These are phyloP conservation scores for Fusarium sp. DNA, from an alignment of 2,329 filamentous ascomycete genomes.

Conservation along the genomic window DNA sequence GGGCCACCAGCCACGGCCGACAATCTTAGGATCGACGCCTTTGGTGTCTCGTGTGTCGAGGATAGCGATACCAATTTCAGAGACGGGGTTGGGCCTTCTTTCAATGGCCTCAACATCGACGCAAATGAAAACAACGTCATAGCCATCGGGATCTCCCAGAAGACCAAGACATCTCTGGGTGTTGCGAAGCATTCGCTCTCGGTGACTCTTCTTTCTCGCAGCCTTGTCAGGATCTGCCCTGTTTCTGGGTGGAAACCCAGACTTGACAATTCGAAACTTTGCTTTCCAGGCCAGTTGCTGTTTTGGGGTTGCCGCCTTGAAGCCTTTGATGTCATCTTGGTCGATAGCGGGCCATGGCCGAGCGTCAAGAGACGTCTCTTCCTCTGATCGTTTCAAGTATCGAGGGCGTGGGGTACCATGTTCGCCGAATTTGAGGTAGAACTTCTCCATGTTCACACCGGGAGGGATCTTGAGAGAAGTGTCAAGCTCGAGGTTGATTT, in stretches of 20 bases:
- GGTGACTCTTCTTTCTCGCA: constrained; percentile 60
- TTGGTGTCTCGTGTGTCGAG: constrained; percentile 74
- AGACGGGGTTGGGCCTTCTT: constrained; percentile 70
- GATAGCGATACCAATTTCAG: constrained; percentile 86
- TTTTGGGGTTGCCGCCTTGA: constrained; percentile 39
- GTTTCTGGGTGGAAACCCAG: constrained; percentile 32
- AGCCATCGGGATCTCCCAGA: constrained; percentile 1
- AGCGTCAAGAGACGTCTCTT: constrained; percentile 50
- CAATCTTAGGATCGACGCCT: constrained; percentile 66
- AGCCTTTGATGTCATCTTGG: constrained; percentile 47
- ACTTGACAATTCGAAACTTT: constrained; percentile 38
- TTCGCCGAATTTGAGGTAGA: constrained; percentile 70
- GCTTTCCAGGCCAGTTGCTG: constrained; percentile 32
- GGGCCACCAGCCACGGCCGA: constrained; percentile 73
- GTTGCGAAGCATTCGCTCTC: constrained; percentile 68
- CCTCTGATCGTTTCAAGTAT: constrained; percentile 70
- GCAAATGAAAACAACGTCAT: constrained; percentile 71
- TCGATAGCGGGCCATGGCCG: constrained; percentile 50
- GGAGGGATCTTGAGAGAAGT: constrained; percentile 68
- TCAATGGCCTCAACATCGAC: constrained; percentile 90
- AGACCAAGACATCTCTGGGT: constrained; percentile 78
- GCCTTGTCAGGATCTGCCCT: constrained; percentile 56
- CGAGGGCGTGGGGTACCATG: constrained; percentile 71
- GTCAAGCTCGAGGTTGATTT: constrained; percentile 70
- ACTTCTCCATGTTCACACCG: constrained; percentile 61